phyloP scores from a whole-genome alignment of 768 basidiomycete genomes.

The Tulasnella sp. region DNA sequence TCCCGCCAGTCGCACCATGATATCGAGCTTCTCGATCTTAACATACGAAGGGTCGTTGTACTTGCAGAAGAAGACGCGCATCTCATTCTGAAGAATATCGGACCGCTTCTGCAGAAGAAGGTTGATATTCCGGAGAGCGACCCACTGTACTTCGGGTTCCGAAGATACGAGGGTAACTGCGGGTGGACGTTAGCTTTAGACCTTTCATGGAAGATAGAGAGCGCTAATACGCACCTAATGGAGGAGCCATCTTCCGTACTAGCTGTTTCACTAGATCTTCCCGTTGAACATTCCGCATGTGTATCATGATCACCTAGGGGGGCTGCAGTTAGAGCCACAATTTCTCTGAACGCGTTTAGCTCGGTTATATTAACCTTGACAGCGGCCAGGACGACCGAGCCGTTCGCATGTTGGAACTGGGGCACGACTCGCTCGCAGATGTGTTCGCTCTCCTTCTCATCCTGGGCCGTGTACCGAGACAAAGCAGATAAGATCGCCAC shows the following conservation, averaged over 20 bases:
- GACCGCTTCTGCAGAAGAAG: slow-evolving; percentile 90
- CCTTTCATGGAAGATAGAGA: neutral
- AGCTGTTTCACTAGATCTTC: slow-evolving; percentile 83
- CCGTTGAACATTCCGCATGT: slow-evolving; percentile 74
- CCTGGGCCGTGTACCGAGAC: slow-evolving; percentile 73
- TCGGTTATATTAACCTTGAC: slow-evolving; percentile 63
- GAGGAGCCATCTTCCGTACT: slow-evolving; percentile 95
- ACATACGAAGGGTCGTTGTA: slow-evolving; percentile 99
- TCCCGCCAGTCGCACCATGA: slow-evolving; percentile 92
- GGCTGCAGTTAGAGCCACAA: neutral
- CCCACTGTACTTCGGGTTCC: slow-evolving; percentile 98
- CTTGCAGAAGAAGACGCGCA: slow-evolving; percentile 99
- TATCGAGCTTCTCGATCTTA: slow-evolving; percentile 96
- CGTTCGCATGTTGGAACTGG: slow-evolving; percentile 97
- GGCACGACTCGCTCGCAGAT: slow-evolving; percentile 98
- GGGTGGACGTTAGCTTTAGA: neutral
- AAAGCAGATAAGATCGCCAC: slow-evolving; percentile 88
- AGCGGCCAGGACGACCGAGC: slow-evolving; percentile 92
- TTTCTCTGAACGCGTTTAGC: neutral
- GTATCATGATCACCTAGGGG: slow-evolving; percentile 89
- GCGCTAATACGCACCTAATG: slow-evolving; percentile 42
- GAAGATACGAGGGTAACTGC: slow-evolving; percentile 88
- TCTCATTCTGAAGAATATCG: slow-evolving; percentile 88
- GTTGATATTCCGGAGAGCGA: slow-evolving; percentile 93
- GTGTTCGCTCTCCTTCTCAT: slow-evolving; percentile 95